phyloP scores from a whole-genome alignment of 1,284 basidiomycete genomes.

The Tetrapyrgos nigripes region DNA sequence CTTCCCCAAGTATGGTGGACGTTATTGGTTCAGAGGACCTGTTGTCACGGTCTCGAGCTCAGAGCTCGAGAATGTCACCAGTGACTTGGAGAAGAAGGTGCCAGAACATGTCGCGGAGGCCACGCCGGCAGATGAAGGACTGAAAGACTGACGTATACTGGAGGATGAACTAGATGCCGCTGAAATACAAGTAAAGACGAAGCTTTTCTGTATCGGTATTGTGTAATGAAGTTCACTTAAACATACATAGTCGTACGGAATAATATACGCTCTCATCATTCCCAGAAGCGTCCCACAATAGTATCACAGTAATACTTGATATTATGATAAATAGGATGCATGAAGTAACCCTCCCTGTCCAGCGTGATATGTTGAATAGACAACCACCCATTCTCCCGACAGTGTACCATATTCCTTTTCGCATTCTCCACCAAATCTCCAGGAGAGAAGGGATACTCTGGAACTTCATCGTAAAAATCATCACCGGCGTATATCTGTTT shows the following conservation, averaged over 20 bases:
- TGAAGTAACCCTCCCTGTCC: background rate
- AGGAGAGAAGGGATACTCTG: too few species aligned
- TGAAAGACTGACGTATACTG: too few species aligned
- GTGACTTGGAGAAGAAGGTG: background rate
- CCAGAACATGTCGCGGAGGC: background rate
- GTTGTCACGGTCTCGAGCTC: constrained; percentile 14
- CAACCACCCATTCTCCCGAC: background rate
- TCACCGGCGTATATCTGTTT: too few species aligned
- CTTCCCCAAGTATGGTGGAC: constrained; percentile 32
- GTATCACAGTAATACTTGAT: background rate
- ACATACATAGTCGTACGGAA: too few species aligned
- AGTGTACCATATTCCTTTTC: background rate
- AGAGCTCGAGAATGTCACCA: background rate
- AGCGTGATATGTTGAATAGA: background rate
- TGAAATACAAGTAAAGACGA: too few species aligned
- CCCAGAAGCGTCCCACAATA: too few species aligned
- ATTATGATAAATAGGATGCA: too few species aligned
- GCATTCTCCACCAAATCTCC: background rate
- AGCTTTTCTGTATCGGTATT: too few species aligned
- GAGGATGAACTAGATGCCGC: too few species aligned
- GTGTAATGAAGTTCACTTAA: too few species aligned
- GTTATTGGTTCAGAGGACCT: constrained; percentile 33
- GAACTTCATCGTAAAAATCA: too few species aligned
- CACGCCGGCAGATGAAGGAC: background rate
- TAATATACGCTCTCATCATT: too few species aligned